phyloP scores from a whole-genome alignment of 2,329 filamentous ascomycete species.

The Paraconiothyrium sp. region DNA sequence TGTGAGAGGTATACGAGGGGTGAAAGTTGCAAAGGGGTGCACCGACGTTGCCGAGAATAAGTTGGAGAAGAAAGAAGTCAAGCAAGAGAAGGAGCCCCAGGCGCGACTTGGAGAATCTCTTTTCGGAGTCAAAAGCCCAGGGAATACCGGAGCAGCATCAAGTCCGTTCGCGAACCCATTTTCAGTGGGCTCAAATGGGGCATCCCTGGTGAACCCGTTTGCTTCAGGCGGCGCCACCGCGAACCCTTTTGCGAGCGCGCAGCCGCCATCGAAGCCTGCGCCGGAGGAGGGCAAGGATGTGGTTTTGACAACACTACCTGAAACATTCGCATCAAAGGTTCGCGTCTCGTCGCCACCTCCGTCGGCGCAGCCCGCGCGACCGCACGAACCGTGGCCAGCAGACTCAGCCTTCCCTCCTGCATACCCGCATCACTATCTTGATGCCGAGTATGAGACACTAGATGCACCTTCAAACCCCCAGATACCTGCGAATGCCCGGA shows the following conservation, averaged over 20 bases:
- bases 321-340: slow-evolving; percentile 78
- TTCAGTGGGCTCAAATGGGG: slow-evolving; percentile 54
- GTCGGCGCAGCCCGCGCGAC: slow-evolving; percentile 42
- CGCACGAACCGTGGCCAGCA: slow-evolving; percentile 79
- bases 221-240: slow-evolving; percentile 44
- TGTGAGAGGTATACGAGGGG: slow-evolving; percentile 76
- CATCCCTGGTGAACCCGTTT: slow-evolving; percentile 65
- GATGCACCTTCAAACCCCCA: slow-evolving; percentile 64
- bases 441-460: slow-evolving; percentile 91
- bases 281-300: slow-evolving; percentile 34
- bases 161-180: slow-evolving; percentile 66
- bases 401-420: slow-evolving; percentile 70
- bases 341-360: slow-evolving; percentile 58
- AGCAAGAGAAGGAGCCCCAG: slow-evolving; percentile 46
- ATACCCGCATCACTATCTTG: slow-evolving; percentile 80
- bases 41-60: slow-evolving; percentile 30
- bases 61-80: slow-evolving; percentile 28
- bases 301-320: slow-evolving; percentile 66
- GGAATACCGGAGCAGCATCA: slow-evolving; percentile 27
- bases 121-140: slow-evolving; percentile 69
- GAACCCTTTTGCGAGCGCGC: slow-evolving; percentile 37
- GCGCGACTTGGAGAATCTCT: slow-evolving; percentile 71
- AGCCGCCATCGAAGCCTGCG: slow-evolving; percentile 22
- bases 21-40: slow-evolving; percentile 61
- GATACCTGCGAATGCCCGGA: slow-evolving; percentile 59